Evolutionary conservation across 2,329 filamentous ascomycete species (phyloP).

Genomic region (Xylaria sp.): DNA sequence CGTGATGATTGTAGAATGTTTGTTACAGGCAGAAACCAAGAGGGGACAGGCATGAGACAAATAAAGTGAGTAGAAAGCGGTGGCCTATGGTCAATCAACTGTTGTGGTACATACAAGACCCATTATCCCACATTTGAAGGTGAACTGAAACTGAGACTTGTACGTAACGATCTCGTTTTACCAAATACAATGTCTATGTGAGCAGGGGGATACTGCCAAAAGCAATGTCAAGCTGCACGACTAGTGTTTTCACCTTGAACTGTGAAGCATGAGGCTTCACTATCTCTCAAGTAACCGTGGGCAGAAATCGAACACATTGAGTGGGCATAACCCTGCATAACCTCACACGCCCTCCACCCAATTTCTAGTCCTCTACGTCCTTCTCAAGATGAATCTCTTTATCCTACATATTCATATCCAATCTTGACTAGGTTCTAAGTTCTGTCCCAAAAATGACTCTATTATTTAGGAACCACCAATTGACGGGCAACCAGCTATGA

Average conservation of each 20-base stretch:
- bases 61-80: too few species aligned
- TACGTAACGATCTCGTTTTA: too few species aligned
- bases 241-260: not conserved
- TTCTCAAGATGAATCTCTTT: not conserved
- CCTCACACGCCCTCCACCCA: not conserved
- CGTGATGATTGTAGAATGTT: too few species aligned
- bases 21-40: too few species aligned
- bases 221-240: too few species aligned
- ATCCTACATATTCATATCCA: not conserved
- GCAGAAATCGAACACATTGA: not conserved
- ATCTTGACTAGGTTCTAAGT: not conserved
- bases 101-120: too few species aligned
- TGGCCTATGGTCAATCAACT: too few species aligned
- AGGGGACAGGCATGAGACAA: too few species aligned
- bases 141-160: too few species aligned
- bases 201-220: too few species aligned
- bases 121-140: too few species aligned
- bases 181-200: too few species aligned
- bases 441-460: not conserved
- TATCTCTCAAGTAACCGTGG: not conserved
- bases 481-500: not conserved
- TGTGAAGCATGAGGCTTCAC: not conserved
- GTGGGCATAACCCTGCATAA: not conserved
- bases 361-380: not conserved
- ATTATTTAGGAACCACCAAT: not conserved